Base-by-base conservation (phyloP, 2,329 filamentous ascomycete genomes). In the Fusarium sacchari region DNA sequence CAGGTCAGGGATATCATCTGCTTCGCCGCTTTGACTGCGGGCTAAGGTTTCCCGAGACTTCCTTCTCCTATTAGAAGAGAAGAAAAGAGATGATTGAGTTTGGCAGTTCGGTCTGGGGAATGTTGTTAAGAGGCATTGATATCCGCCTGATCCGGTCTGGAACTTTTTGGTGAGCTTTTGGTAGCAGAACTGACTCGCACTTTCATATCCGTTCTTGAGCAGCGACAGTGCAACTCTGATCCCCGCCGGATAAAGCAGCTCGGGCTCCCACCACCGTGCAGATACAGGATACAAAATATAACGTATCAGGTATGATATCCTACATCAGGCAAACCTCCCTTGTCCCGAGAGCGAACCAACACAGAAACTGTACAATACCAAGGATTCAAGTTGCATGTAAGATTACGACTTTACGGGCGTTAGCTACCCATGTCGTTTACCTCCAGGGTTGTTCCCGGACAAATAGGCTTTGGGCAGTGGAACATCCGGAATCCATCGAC, bases 341-440 rank as follows among this genome's bases (percentile, higher is more conserved):
- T 71, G 34, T 75, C 62, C 75, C 75, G 75, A 53, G 26, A 14
- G 44, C 50, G 30, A 57, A 32, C 47, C 40, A 57, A 56, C 42
- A 40, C 18, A 61, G 32, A 40, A 40, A 46, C 3, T 13, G 13
- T 32, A 26, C 17, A 44, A 40, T 60, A 67, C 68, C 65, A 72
- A 74, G 56, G 30, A 42, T 22, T 26, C 44, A 55, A 57, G 46
- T 67, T 53, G 42, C 64, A 64, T 66, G 67, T 71, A 60, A 74
- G 60, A 74, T 74, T 77, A 68, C 71, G 71, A 74, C 64, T 60
- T 53, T 28, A 65, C 66, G 68, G 57, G 58, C 70, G 70, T 70
- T 53, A 52, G 36, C 56, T 69, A 68, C 59, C 69, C 63, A 22
- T 58, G 53, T 26, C 42, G 10, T 39, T 34, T 52, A 37, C 39